Evolutionary conservation across 331 rosid species (phyloP).

Genomic region (Stylosanthes scabra): DNA sequence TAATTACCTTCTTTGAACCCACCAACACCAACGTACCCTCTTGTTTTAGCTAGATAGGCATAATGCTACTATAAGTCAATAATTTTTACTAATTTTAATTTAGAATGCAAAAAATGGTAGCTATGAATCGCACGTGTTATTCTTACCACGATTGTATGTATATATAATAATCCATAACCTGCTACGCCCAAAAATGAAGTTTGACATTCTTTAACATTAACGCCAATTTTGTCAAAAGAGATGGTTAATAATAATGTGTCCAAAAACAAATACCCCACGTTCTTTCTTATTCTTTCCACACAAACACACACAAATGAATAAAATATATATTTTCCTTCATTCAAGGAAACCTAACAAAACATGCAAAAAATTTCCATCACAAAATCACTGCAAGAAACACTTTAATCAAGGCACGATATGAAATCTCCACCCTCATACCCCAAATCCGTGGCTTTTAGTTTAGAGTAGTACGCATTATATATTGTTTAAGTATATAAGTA

Average conservation of each 20-base stretch:
- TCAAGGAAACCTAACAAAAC: constrained; percentile 46
- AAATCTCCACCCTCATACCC: constrained; percentile 11
- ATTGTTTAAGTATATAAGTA: not conserved
- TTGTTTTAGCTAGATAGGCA: not conserved
- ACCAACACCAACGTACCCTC: constrained; percentile 1
- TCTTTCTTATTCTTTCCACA: constrained; percentile 39
- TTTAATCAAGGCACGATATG: constrained; percentile 40
- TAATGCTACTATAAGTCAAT: not conserved
- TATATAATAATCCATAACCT: not conserved
- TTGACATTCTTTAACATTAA: constrained; percentile 46
- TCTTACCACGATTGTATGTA: constrained; percentile 1
- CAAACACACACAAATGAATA: not conserved
- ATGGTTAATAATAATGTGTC: constrained; percentile 5
- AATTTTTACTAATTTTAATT: constrained; percentile 1
- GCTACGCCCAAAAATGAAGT: constrained; percentile 42
- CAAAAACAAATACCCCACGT: constrained; percentile 28
- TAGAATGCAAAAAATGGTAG: constrained; percentile 20
- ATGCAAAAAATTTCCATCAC: constrained; percentile 5
- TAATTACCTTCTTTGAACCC: constrained; percentile 37
- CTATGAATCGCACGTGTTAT: constrained; percentile 34
- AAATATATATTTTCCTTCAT: constrained; percentile 30
- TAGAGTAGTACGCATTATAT: not conserved
- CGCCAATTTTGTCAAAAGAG: constrained; percentile 48
- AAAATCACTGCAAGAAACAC: constrained; percentile 30
- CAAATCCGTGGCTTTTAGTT: not conserved